These are phyloP conservation scores for Lepiota brunneoincarnata DNA, from an alignment of 768 basidiomycete species.

Conservation along the genomic window DNA sequence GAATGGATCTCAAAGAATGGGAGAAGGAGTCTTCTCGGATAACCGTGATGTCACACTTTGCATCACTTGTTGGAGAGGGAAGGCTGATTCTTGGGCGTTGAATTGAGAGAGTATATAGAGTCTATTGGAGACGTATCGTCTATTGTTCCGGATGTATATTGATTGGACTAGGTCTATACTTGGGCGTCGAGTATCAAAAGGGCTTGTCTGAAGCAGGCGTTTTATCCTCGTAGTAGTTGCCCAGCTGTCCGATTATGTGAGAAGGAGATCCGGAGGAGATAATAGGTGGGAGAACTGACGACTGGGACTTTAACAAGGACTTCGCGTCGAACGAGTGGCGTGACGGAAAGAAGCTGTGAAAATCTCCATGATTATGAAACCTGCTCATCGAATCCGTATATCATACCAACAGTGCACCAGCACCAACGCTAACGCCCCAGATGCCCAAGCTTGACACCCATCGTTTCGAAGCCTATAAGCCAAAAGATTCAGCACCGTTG, in stretches of 20 bases:
- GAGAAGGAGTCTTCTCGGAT: background rate
- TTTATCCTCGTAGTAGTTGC: conserved; percentile 73
- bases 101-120: background rate
- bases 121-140: background rate
- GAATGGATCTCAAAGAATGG: background rate
- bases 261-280: conserved; percentile 9
- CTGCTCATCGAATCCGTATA: conserved; percentile 3
- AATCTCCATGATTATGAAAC: background rate
- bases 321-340: conserved; percentile 79
- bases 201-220: conserved; percentile 83
- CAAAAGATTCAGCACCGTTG: conserved; percentile 11
- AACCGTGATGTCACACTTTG: too few relatives aligned
- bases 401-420: conserved; percentile 66
- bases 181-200: conserved; percentile 44
- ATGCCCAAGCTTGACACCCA: conserved; percentile 63
- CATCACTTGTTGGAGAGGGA: background rate
- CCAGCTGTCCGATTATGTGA: conserved; percentile 43
- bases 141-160: conserved; percentile 10
- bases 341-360: conserved; percentile 70
- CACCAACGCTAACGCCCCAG: conserved; percentile 72
- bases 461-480: conserved; percentile 43
- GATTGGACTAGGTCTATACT: conserved; percentile 4
- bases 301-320: conserved; percentile 71
- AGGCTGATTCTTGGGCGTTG: background rate
- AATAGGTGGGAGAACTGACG: conserved; percentile 39